phyloP scores from a whole-genome alignment of 805 yeast genomes.

The Torulaspora delbrueckii region DNA sequence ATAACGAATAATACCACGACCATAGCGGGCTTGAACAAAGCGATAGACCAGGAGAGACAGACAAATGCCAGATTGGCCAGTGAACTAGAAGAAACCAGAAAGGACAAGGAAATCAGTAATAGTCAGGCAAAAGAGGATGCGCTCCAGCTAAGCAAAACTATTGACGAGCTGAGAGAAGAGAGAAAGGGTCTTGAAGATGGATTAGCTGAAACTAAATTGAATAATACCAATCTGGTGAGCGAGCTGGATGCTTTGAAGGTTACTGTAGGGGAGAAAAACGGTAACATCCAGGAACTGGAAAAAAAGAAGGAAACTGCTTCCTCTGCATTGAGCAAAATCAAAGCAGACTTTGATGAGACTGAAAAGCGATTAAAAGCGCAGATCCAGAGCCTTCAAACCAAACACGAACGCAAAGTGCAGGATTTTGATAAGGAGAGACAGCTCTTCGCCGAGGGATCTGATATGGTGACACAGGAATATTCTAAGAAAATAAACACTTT shows the following conservation, averaged over 20 bases:
- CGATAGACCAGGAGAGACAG: background rate
- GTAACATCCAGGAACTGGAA: slow-evolving; percentile 16
- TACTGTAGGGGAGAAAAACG: slow-evolving; percentile 7
- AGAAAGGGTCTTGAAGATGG: background rate
- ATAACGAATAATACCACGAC: background rate
- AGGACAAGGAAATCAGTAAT: background rate
- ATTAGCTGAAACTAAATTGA: background rate
- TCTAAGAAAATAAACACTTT: slow-evolving; percentile 42
- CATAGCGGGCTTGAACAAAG: background rate
- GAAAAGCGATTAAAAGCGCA: slow-evolving; percentile 25
- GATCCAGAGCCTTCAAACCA: slow-evolving; percentile 30
- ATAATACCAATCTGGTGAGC: slow-evolving; percentile 11
- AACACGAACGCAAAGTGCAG: slow-evolving; percentile 36
- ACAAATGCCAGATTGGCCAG: background rate
- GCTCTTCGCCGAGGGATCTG: slow-evolving; percentile 46
- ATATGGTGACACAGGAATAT: slow-evolving; percentile 46
- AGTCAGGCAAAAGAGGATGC: background rate
- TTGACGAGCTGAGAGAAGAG: background rate
- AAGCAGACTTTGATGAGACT: slow-evolving; percentile 1
- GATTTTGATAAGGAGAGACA: slow-evolving; percentile 51
- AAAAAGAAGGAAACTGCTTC: slow-evolving; percentile 1
- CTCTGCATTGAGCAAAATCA: background rate
- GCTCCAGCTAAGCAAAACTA: background rate
- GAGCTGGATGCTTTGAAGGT: slow-evolving; percentile 4
- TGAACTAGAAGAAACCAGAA: background rate